phyloP scores from a whole-genome alignment of 805 yeast species.

The Debaryomyces hansenii region DNA sequence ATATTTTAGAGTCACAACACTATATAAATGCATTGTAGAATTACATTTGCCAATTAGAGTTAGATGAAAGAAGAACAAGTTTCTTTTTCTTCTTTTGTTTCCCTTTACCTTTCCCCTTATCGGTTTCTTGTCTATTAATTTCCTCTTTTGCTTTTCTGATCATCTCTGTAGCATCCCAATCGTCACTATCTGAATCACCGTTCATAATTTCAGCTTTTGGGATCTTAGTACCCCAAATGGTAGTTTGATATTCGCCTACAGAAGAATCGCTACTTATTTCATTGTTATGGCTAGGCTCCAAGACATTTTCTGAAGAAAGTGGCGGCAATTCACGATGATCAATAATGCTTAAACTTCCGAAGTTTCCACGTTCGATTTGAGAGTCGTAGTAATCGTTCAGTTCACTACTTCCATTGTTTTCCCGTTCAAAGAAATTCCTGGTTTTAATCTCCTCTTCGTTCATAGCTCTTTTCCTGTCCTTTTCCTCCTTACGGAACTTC shows the following conservation, averaged over 20 bases:
- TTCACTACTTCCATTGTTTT: conserved; percentile 44
- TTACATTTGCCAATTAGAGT: conserved; percentile 6
- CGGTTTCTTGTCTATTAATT: conserved; percentile 28
- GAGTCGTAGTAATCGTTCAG: conserved; percentile 11
- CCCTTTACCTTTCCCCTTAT: conserved; percentile 33
- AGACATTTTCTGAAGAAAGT: conserved; percentile 14
- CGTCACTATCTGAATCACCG: conserved; percentile 29
- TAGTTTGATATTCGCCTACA: conserved; percentile 39
- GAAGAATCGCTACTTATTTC: conserved; percentile 8
- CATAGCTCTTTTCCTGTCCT: conserved; percentile 55
- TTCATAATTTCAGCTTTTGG: conserved; percentile 32
- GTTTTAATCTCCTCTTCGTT: conserved; percentile 58
- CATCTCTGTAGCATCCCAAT: conserved; percentile 52
- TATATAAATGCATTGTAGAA: not conserved
- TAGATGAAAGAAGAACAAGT: conserved; percentile 32
- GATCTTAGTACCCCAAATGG: conserved; percentile 78
- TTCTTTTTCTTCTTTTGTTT: conserved; percentile 47
- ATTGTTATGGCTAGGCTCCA: not conserved
- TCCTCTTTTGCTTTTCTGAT: conserved; percentile 52
- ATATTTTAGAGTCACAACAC: not conserved
- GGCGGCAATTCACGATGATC: conserved; percentile 39
- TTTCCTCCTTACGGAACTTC: conserved; percentile 61
- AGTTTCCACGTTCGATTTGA: conserved; percentile 15
- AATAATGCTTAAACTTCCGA: conserved; percentile 37
- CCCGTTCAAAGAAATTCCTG: conserved; percentile 57